phyloP scores from a whole-genome alignment of 768 basidiomycete species.

The Clitopilus passeckerianus region DNA sequence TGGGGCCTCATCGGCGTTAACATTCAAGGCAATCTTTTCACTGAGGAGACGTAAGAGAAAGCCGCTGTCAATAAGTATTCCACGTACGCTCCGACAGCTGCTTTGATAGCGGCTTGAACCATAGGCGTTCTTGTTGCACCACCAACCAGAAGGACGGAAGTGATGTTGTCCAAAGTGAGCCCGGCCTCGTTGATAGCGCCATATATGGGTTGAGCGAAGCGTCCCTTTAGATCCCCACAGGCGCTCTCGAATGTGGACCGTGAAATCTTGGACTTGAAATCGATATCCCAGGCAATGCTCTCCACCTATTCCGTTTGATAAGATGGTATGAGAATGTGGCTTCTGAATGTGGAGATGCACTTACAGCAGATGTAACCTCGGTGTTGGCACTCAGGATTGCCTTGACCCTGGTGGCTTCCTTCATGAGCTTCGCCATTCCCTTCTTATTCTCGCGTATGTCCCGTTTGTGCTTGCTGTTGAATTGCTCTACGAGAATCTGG shows the following conservation, averaged over 20 bases:
- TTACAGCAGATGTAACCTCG: slow-evolving; percentile 69
- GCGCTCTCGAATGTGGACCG: slow-evolving; percentile 75
- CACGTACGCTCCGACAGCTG: slow-evolving; percentile 73
- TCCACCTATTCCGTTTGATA: slow-evolving; percentile 56
- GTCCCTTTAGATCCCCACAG: slow-evolving; percentile 58
- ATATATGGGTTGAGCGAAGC: slow-evolving; percentile 66
- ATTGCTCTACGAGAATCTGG: slow-evolving; percentile 72
- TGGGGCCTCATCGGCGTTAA: slow-evolving; percentile 95
- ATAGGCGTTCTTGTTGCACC: slow-evolving; percentile 89
- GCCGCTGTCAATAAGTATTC: neutral
- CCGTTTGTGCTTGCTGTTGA: slow-evolving; percentile 65
- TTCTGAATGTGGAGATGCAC: slow-evolving; percentile 13
- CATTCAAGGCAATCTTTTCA: slow-evolving; percentile 86
- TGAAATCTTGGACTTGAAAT: slow-evolving; percentile 77
- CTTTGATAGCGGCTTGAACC: slow-evolving; percentile 79
- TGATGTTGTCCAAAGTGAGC: slow-evolving; percentile 67
- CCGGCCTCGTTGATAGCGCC: slow-evolving; percentile 69
- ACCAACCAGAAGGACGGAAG: slow-evolving; percentile 90
- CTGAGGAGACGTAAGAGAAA: slow-evolving; percentile 23
- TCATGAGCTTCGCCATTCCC: slow-evolving; percentile 91
- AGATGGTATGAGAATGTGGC: neutral
- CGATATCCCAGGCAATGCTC: slow-evolving; percentile 84
- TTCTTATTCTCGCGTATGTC: slow-evolving; percentile 70
- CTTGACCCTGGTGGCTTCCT: slow-evolving; percentile 90
- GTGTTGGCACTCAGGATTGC: slow-evolving; percentile 89